Percentiles rank a stretch among this genome's conserved stretches.
phyloP scores from a whole-genome alignment of 768 basidiomycete species.

The Kwoniella heveanensis region DNA sequence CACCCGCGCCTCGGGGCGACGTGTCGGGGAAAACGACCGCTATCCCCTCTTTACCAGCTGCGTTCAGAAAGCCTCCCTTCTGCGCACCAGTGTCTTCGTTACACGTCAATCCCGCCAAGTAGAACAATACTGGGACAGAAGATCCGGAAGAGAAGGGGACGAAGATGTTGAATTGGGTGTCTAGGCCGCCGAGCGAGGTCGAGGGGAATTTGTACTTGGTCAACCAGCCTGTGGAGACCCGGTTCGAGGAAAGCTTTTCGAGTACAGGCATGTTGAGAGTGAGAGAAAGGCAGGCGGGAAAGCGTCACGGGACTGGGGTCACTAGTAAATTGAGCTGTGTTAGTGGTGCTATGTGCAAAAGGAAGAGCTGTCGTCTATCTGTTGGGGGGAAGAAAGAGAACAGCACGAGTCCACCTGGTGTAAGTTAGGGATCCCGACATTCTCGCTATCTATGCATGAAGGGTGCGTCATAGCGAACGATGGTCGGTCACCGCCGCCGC shows the following conservation, averaged over 20 bases:
- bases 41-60: conserved; percentile 80
- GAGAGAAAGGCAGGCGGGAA: too few relatives aligned
- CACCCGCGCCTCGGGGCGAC: conserved; percentile 85
- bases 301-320: too few relatives aligned
- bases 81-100: conserved; percentile 76
- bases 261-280: conserved; percentile 57
- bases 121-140: conserved; percentile 72
- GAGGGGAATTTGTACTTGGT: conserved; percentile 65
- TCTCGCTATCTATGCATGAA: too few relatives aligned
- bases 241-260: conserved; percentile 73
- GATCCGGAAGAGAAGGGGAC: conserved; percentile 63
- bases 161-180: conserved; percentile 83
- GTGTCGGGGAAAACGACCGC: conserved; percentile 95
- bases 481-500: too few relatives aligned
- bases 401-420: too few relatives aligned
- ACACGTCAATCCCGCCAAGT: conserved; percentile 70
- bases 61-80: conserved; percentile 88
- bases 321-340: too few relatives aligned
- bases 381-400: too few relatives aligned
- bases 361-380: too few relatives aligned
- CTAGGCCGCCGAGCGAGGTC: conserved; percentile 54
- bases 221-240: conserved; percentile 76
- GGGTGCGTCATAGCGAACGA: too few relatives aligned
- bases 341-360: too few relatives aligned
- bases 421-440: too few relatives aligned